phyloP scores from a whole-genome alignment of 768 basidiomycete species.

The Tulasnella sp. region DNA sequence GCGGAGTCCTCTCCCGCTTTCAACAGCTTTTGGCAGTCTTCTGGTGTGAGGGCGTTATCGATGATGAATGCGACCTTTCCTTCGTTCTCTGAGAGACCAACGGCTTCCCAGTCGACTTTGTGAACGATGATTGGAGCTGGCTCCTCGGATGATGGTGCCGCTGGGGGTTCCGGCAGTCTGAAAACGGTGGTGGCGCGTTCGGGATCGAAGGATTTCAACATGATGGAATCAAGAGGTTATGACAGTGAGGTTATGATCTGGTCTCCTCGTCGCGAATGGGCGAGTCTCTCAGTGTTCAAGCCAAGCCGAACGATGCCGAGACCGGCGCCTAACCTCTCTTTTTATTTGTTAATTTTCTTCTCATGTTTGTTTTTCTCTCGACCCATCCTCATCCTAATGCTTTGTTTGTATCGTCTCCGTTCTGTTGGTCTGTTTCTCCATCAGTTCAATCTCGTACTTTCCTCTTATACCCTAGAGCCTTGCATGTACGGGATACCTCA shows the following conservation, averaged over 20 bases:
- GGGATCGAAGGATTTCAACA: background rate
- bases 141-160: background rate
- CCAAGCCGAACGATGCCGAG: too few relatives aligned
- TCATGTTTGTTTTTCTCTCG: too few relatives aligned
- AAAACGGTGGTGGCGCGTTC: background rate
- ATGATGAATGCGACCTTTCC: slow-evolving; percentile 16
- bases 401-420: too few relatives aligned
- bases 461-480: too few relatives aligned
- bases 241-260: background rate
- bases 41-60: slow-evolving; percentile 21
- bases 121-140: slow-evolving; percentile 10
- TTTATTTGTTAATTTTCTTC: too few relatives aligned
- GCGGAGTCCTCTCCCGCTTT: slow-evolving; percentile 1
- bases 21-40: slow-evolving; percentile 17
- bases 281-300: too few relatives aligned
- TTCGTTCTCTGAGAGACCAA: slow-evolving; percentile 18
- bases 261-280: too few relatives aligned
- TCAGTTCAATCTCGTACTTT: too few relatives aligned
- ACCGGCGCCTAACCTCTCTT: too few relatives aligned
- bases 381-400: too few relatives aligned
- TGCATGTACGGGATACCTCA: too few relatives aligned
- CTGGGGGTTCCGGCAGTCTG: background rate
- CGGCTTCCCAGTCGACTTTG: slow-evolving; percentile 16
- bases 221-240: background rate
- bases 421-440: too few relatives aligned